These are phyloP conservation scores for Scortechinia acanthostroma DNA, from an alignment of 2,329 filamentous ascomycete genomes.

Conservation along the genomic window DNA sequence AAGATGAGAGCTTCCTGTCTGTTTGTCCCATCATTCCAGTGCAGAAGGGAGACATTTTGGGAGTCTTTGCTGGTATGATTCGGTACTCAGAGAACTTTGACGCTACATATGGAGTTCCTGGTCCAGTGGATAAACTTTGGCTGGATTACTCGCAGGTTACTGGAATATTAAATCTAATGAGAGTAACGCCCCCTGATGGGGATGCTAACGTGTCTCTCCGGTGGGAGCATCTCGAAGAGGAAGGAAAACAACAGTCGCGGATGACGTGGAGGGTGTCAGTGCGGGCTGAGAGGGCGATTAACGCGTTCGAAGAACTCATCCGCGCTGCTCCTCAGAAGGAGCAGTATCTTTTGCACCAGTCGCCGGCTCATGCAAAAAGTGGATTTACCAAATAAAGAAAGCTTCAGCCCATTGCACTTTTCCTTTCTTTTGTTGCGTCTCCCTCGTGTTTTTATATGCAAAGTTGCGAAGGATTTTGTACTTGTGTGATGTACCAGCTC, in stretches of 20 bases:
- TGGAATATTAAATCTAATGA: neutral
- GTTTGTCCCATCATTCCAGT: neutral
- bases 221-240: neutral
- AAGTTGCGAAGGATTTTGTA: no score
- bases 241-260: neutral
- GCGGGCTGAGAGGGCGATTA: neutral
- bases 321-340: neutral
- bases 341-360: neutral
- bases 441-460: no score
- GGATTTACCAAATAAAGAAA: no score
- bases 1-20: neutral
- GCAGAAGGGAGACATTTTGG: neutral
- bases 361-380: neutral
- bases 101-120: neutral
- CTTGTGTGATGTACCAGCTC: no score
- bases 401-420: no score
- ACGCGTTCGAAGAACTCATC: neutral
- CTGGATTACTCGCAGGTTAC: neutral
- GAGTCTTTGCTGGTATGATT: neutral
- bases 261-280: neutral
- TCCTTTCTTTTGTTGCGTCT: no score
- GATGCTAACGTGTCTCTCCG: neutral
- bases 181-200: neutral
- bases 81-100: neutral
- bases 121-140: neutral